These are phyloP conservation scores for Euphrasia arctica DNA, from an alignment of 305 asterid genomes.

Conservation along the genomic window DNA sequence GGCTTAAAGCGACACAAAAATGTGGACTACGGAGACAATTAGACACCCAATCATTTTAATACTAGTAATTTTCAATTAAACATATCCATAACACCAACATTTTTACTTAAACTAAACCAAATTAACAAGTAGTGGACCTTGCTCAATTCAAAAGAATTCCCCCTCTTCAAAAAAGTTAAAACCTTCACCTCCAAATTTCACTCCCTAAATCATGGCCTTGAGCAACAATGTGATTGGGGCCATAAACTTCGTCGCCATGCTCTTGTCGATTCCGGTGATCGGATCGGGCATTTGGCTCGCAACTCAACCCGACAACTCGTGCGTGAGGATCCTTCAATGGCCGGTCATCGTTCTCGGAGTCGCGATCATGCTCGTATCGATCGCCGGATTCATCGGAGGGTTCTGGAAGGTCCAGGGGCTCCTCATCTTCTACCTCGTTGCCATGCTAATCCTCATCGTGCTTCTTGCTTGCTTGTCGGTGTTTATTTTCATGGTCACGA, in stretches of 20 bases:
- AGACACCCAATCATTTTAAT: background rate
- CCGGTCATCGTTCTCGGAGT: conserved; percentile 76
- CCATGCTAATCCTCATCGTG: conserved; percentile 63
- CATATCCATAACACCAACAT: background rate
- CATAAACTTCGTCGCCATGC: conserved; percentile 67
- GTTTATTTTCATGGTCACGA: conserved; percentile 62
- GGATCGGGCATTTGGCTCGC: conserved; percentile 88
- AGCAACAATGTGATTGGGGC: conserved; percentile 69
- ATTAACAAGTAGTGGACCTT: background rate
- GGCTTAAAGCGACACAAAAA: background rate
- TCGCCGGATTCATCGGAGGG: conserved; percentile 78
- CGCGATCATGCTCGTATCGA: conserved; percentile 47
- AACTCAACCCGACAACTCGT: conserved; percentile 63
- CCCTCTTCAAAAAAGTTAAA: background rate
- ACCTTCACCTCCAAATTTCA: background rate
- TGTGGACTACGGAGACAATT: background rate
- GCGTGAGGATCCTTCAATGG: conserved; percentile 70
- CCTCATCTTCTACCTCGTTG: conserved; percentile 57
- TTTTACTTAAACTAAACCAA: background rate
- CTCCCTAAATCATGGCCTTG: conserved; percentile 45
- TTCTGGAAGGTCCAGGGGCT: conserved; percentile 69
- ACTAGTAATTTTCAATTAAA: background rate
- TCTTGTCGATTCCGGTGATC: conserved; percentile 70
- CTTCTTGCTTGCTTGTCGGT: conserved; percentile 66
- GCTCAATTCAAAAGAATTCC: background rate